Evolutionary conservation across 345 rosid species (phyloP), one percentile per base, ranked within the genome.

Genomic region (Pistacia atlantica): DNA sequence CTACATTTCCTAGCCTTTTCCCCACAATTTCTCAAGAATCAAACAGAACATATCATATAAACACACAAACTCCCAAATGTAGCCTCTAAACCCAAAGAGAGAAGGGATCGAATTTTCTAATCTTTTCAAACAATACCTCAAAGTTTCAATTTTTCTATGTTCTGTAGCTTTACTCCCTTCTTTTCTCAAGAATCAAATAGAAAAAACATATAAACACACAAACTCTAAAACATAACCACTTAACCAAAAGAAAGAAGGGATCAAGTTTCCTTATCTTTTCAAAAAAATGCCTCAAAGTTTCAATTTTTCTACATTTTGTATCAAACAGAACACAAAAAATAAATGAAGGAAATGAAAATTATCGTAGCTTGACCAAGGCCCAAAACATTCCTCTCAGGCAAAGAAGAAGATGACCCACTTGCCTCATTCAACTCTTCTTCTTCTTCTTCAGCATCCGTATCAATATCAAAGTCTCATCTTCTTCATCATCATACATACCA

Each of bases 351-450:
- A 42, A 42, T 42, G 8, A 45, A 75, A 52, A 16, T 66, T 76
- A 94, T 97, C 99, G 91, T 95, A 84, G 98, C 98, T 87, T 95
- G 99, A 72, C 99, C 96, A 65, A 95, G 97, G 70, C 98, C 99
- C 59, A 95, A 78, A 75, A 92, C 97, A 87, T 95, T 95, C 96
- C 90, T 87, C 59, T 89, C 96, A 66, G 97, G 95, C 71, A 90
- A 80, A 68, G 74, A 76, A 75, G 82, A 80, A 72, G 80, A 51
- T 9, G 89, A 67, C 71, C 55, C 37, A 70, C 60, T 51, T 31
- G 9, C 57, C 57, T 18, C 83, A 4, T 46, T 83, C 33, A 73
- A 69, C 1, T 79, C 83, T 3, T 61, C 81, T 0, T 79, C 91
- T 0, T 22, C 25, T 22, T 82, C 88, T 0, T 82, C 93, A 31